Conservation (phyloP, 768 basidiomycete genomes). For the Daedaleopsis sinensis region DNA sequence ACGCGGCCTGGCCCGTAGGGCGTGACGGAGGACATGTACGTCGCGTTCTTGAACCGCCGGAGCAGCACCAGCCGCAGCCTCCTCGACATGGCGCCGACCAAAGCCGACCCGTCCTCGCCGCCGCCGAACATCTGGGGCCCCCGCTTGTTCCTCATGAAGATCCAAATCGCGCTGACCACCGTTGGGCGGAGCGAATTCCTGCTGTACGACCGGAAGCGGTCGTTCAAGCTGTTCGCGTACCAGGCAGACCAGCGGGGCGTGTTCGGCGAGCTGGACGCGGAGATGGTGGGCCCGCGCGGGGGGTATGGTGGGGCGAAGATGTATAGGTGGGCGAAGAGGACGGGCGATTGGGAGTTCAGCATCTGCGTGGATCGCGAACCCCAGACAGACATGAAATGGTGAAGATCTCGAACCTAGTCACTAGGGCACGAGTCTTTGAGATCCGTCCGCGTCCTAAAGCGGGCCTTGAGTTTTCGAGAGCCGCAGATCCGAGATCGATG, state of each 20-base stretch:
- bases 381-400: constrained; percentile 18
- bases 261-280: constrained; percentile 19
- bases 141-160: constrained; percentile 42
- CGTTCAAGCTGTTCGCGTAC: constrained; percentile 36
- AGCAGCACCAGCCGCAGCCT: neutral
- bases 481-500: no score
- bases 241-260: constrained; percentile 21
- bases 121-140: constrained; percentile 38
- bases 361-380: constrained; percentile 28
- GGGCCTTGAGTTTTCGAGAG: no score
- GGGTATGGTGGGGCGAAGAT: constrained; percentile 25
- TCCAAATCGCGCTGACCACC: constrained; percentile 29
- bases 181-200: constrained; percentile 18
- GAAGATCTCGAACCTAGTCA: neutral
- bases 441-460: no score
- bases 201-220: constrained; percentile 44
- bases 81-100: constrained; percentile 8
- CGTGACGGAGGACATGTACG: neutral
- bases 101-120: constrained; percentile 28
- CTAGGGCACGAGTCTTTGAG: no score
- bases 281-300: constrained; percentile 20
- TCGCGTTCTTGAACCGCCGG: neutral
- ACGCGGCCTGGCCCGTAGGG: neutral
- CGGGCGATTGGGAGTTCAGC: constrained; percentile 24
- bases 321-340: constrained; percentile 32